Percentiles rank a stretch among this genome's conserved stretches.
These are phyloP conservation scores for Aspergillus kassunensis DNA, from an alignment of 495 filamentous ascomycete species.

Conservation along the genomic window DNA sequence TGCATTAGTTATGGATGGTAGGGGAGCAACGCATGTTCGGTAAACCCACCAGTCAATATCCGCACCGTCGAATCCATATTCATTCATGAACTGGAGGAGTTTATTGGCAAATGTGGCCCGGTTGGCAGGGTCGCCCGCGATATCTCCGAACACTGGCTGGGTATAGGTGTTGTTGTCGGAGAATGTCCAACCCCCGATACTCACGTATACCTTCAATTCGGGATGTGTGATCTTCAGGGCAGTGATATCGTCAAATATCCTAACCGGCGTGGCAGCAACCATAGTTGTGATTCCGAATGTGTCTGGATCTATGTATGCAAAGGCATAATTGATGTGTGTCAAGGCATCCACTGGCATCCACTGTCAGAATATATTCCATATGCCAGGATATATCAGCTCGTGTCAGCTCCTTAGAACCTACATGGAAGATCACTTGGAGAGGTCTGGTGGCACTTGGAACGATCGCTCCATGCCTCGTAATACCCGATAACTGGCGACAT, in stretches of 20 bases:
- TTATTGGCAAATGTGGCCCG: constrained; percentile 34
- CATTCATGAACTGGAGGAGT: constrained; percentile 33
- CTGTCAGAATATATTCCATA: too few relatives aligned
- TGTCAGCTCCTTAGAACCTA: too few relatives aligned
- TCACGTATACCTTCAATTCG: background rate
- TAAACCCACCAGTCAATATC: constrained; percentile 36
- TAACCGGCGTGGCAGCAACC: background rate
- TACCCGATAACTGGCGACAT: too few relatives aligned
- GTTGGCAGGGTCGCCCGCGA: constrained; percentile 23
- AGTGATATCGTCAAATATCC: background rate
- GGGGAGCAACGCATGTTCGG: too few relatives aligned
- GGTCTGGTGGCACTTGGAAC: too few relatives aligned
- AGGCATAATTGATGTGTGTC: constrained; percentile 6
- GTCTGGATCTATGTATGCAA: constrained; percentile 5
- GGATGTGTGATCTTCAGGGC: constrained; percentile 1
- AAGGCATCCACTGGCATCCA: constrained; percentile 5
- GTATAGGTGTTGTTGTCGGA: background rate
- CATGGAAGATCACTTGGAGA: too few relatives aligned
- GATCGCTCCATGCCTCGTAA: too few relatives aligned
- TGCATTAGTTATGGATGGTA: too few relatives aligned
- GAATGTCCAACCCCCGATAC: constrained; percentile 12
- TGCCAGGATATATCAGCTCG: too few relatives aligned
- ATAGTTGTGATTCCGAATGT: constrained; percentile 1
- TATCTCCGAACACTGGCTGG: constrained; percentile 14
- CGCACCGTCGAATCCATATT: constrained; percentile 48